These are phyloP conservation scores for Tuber brumale DNA, from an alignment of 495 filamentous ascomycete genomes.

Conservation along the genomic window DNA sequence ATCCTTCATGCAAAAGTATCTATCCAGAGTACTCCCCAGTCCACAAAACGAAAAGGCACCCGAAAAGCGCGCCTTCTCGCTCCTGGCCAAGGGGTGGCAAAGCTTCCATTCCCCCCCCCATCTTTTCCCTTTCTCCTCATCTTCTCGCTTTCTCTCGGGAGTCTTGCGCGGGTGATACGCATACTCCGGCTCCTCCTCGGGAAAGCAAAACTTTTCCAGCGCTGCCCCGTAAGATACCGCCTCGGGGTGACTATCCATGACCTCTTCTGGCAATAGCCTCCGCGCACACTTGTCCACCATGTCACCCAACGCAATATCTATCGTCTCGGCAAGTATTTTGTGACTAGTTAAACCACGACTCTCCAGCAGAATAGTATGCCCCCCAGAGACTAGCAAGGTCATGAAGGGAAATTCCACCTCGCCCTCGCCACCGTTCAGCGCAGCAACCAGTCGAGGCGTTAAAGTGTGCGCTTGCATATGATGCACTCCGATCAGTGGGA, in stretches of 20 bases:
- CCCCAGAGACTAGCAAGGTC: constrained; percentile 83
- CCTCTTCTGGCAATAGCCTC: constrained; percentile 55
- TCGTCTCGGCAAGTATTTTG: constrained; percentile 59
- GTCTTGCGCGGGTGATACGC: constrained; percentile 31
- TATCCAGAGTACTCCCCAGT: constrained; percentile 51
- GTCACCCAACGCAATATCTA: constrained; percentile 76
- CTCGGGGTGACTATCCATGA: constrained; percentile 35
- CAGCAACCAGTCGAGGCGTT: constrained; percentile 72
- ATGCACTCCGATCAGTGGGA: constrained; percentile 77
- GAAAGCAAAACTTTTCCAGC: constrained; percentile 74
- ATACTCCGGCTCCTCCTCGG: constrained; percentile 41
- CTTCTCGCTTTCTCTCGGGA: constrained; percentile 38
- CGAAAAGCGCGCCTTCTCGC: constrained; percentile 28
- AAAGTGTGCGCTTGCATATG: constrained; percentile 97
- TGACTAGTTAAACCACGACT: constrained; percentile 62
- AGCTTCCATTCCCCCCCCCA: constrained; percentile 34
- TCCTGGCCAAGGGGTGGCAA: constrained; percentile 27
- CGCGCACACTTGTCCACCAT: constrained; percentile 78
- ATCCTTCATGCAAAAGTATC: constrained; percentile 43
- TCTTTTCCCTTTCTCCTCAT: not conserved
- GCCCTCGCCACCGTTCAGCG: constrained; percentile 44
- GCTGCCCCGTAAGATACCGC: constrained; percentile 66
- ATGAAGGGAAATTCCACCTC: constrained; percentile 67
- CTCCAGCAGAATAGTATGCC: constrained; percentile 79
- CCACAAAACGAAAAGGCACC: constrained; percentile 62